phyloP scores from a whole-genome alignment of 345 rosid species.

The Bruguiera sexangula region DNA sequence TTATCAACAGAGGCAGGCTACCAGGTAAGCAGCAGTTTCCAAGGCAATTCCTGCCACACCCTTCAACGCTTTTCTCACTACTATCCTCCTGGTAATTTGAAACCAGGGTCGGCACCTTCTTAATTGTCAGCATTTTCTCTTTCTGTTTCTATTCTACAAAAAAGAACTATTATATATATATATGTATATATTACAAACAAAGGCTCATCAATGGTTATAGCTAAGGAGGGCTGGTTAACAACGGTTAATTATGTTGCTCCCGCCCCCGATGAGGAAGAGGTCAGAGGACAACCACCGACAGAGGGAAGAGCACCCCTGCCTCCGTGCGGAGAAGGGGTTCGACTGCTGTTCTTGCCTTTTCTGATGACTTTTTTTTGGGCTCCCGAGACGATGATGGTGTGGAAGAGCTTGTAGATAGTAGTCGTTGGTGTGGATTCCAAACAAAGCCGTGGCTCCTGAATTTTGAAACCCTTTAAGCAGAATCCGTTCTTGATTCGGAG shows the following conservation, averaged over 20 bases:
- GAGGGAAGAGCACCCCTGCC: background rate
- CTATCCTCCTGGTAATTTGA: constrained; percentile 37
- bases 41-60: constrained; percentile 36
- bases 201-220: no score
- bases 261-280: background rate
- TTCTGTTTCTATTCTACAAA: background rate
- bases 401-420: no score
- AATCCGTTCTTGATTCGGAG: no score
- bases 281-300: background rate
- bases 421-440: no score
- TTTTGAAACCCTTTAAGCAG: no score
- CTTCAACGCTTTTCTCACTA: constrained; percentile 9
- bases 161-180: no score
- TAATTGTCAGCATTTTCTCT: constrained; percentile 28
- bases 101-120: constrained; percentile 35
- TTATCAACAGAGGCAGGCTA: background rate
- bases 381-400: no score
- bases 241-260: background rate
- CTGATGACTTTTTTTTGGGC: background rate
- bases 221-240: background rate
- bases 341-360: constrained; percentile 18
- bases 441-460: no score
- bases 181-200: background rate
- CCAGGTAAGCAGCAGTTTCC: constrained; percentile 37
- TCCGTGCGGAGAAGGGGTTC: background rate